These are phyloP conservation scores for Coemansia sp. DNA, from an alignment of 192 early-diverging fungal genomes.

Conservation along the genomic window DNA sequence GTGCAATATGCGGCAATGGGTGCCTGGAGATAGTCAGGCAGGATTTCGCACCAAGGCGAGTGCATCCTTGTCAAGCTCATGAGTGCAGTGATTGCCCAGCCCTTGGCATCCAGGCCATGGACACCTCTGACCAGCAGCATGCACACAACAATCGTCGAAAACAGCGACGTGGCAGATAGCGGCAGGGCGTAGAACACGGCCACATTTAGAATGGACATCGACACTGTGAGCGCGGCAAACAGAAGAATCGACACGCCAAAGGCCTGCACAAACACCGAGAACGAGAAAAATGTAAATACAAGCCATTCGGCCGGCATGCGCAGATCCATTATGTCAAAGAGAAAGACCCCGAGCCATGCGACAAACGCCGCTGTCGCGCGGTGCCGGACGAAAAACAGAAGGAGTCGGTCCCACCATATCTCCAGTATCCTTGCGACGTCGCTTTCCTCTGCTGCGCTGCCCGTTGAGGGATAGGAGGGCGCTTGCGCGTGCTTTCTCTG, in stretches of 20 bases:
- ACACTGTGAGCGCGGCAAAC: slow-evolving; percentile 38
- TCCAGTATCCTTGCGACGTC: slow-evolving; percentile 21
- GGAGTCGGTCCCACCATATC: slow-evolving; percentile 32
- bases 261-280: slow-evolving; percentile 53
- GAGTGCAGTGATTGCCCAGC: slow-evolving; percentile 40
- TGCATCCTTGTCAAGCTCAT: slow-evolving; percentile 38
- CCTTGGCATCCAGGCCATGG: slow-evolving; percentile 46
- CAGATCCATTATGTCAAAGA: slow-evolving; percentile 37
- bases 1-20: slow-evolving; percentile 52
- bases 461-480: neutral
- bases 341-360: slow-evolving; percentile 35
- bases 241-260: slow-evolving; percentile 50
- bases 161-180: slow-evolving; percentile 26
- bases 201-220: slow-evolving; percentile 44
- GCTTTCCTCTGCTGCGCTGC: slow-evolving; percentile 10
- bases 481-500: neutral
- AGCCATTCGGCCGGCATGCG: slow-evolving; percentile 54
- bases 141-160: slow-evolving; percentile 50
- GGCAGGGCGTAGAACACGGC: slow-evolving; percentile 35
- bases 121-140: slow-evolving; percentile 49
- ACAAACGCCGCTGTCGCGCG: slow-evolving; percentile 38
- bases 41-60: slow-evolving; percentile 47
- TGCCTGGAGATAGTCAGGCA: slow-evolving; percentile 46
- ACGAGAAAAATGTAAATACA: slow-evolving; percentile 51
- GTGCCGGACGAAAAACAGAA: slow-evolving; percentile 40